Evolutionary conservation across 371 early-diverging fungal genomes (phyloP), one percentile per base, ranked within the genome.

Genomic region (Polyrhizophydium stewartii): DNA sequence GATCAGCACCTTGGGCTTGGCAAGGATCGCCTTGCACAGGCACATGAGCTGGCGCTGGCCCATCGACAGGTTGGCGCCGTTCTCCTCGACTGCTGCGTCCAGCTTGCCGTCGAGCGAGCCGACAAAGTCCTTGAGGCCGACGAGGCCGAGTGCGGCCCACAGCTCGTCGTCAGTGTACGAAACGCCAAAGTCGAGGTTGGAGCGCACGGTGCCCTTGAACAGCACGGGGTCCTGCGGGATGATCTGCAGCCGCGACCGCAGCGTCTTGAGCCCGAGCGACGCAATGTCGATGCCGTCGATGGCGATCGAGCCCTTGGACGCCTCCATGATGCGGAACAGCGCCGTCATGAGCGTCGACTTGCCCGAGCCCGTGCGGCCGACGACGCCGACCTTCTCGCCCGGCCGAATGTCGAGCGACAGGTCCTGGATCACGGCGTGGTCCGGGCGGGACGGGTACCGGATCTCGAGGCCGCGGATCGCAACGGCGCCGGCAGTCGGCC

Each of bases 401-500:
- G 70, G 60, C 1, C 65, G 24, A 25, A 82, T 63, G 2, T 27
- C 45, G 40, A 93, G 84, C 0, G 83, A 79, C 27, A 74, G 60
- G 30, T 61, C 62, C 27, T 69, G 81, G 47, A 96, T 32, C 10
- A 55, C 56, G 22, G 60, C 30, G n/a, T 35, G 38, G 32, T 60
- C 53, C 10, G 56, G 33, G 6, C 24, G 50, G 17, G 56, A 46
- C 9, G 33, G n/a, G 47, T 66, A 66, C 10, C 58, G 32, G 24
- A 59, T 16, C 32, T 31, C 24, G 40, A 61, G 31, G 38, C 71
- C 47, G 27, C 21, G 35, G 40, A 87, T 81, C 55, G 81, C 72
- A 43, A 88, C 81, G 37, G 60, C 65, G 52, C 88, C 88, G 24
- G 69, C 63, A 24, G 59, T 57, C 28, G 87, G 87, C 87, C 87